Evolutionary conservation across 1,284 basidiomycete genomes (phyloP), one percentile per base, ranked within the genome.

Genomic region (Salmacisia buchloeana): DNA sequence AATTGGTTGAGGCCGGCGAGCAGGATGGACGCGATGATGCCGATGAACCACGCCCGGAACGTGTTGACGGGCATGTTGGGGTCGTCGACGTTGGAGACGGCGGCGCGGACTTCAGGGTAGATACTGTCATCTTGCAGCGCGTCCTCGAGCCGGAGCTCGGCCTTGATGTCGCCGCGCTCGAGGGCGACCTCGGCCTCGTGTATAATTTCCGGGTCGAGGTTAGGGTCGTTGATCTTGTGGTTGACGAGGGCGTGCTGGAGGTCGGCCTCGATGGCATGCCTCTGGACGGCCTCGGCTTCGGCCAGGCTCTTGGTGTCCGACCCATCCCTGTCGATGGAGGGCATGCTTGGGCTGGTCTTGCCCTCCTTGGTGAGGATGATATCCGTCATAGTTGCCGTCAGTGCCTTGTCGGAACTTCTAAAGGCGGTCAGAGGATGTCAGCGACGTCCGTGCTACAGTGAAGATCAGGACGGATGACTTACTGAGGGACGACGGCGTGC

Each of bases 31-130:
- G 67, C 45, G 33, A 46, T 36, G 23, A 15, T 27, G 18, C 38
- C 33, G 52, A 46, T 39, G 69, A 88, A 82, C 63, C 86, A 82
- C 1, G 83, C 81, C 3, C 86, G 82, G 64, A 87, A 82, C 0
- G 87, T 88, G 81, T 85, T 84, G 3, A 83, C 83, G 38, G 84
- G 86, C 36, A 86, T 80, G 0, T 81, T 78, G 0, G 85, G 84
- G 66, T 87, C 85, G 64, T 88, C 87, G 9, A 83, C 79, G 1
- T 85, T 74, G 0, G 82, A 83, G 61, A 45, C 45, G 36, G 49
- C 52, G 15, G 61, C 61, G 29, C 61, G 52, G 21, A 62, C 61
- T 33, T 62, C 61, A 13, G 33, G 33, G 34, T 62, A 62, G 0
- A 73, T 73, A 23, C 73, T 75, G 45, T 77, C 74, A 15, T 76